Base-by-base conservation (phyloP, 192 early-diverging fungal species). In the Coemansia sp. region DNA sequence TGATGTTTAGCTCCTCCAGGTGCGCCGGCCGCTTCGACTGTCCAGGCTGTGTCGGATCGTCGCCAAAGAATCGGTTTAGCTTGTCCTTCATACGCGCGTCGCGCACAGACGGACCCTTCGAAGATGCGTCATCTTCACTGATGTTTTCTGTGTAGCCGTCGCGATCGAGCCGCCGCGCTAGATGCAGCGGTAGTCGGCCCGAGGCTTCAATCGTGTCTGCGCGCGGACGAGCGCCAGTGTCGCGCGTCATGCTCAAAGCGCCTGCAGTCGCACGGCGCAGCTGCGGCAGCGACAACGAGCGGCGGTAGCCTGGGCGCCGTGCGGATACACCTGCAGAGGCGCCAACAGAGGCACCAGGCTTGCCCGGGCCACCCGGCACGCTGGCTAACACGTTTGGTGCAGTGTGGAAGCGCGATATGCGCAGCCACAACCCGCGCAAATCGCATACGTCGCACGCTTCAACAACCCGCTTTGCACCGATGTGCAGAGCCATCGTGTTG, bases 11-110 rank as follows among this genome's bases (percentile, higher is more conserved):
- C 4, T 75, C 66, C 1, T 68, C 65, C 14, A 64, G 19, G 11
- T 46, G 58, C 14, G 54, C 28, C 2, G 66, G 54, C 10, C 66
- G 72, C 14, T 58, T 58, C 27, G 60, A 36, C 23, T 63, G 48
- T 22, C 44, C 21, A 47, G 57, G 60, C 3, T 74, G 51, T 14
- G 58, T 46, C 20, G 77, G 60, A 45, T 84, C 82, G 31, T 81
- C 83, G 10, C 81, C 81, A 77, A 84, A 84, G 67, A 84, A 83
- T 34, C 79, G 80, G 36, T 70, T 70, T 6, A 84, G 48, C 52
- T 84, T 84, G 66, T 75, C 72, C 53, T 75, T 75, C 17, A 50
- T 53, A 21, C 66, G 65, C 17, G 66, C 58, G 17, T 75, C 72
- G 54, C 66, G 72, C 32, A 45, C 9, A 4, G 58, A 58, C 43